These are phyloP conservation scores for Yamadazyma nakazawae DNA, from an alignment of 805 yeast genomes.

Conservation along the genomic window DNA sequence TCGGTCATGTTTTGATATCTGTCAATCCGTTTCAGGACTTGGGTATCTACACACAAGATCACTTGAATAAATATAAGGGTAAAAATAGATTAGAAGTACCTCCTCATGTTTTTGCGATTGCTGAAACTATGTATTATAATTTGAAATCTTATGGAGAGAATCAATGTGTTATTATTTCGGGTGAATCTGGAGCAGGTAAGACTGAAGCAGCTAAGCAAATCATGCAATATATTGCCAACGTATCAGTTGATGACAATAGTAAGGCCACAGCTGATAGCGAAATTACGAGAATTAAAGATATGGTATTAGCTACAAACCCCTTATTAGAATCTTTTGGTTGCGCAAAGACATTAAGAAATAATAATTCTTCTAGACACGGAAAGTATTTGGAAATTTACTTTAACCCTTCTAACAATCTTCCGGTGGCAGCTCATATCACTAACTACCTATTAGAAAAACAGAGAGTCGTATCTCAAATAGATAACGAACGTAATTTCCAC, in stretches of 20 bases:
- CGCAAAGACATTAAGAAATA: slow-evolving; percentile 86
- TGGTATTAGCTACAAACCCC: slow-evolving; percentile 97
- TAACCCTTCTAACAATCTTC: slow-evolving; percentile 69
- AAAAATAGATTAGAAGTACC: slow-evolving; percentile 94
- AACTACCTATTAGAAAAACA: slow-evolving; percentile 92
- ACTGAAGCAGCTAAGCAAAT: slow-evolving; percentile 97
- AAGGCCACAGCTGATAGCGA: slow-evolving; percentile 21
- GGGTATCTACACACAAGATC: slow-evolving; percentile 87
- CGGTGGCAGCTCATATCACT: slow-evolving; percentile 93
- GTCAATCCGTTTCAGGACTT: slow-evolving; percentile 95
- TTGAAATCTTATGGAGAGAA: slow-evolving; percentile 90
- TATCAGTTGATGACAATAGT: slow-evolving; percentile 60
- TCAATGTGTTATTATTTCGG: slow-evolving; percentile 96
- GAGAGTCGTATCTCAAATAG: slow-evolving; percentile 93
- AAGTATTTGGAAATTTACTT: slow-evolving; percentile 90
- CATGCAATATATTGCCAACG: slow-evolving; percentile 94
- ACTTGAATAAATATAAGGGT: slow-evolving; percentile 75
- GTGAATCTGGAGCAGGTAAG: slow-evolving; percentile 97
- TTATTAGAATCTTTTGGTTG: slow-evolving; percentile 88
- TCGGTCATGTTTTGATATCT: slow-evolving; percentile 91
- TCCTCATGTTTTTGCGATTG: slow-evolving; percentile 97
- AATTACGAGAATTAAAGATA: slow-evolving; percentile 86
- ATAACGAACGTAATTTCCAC: slow-evolving; percentile 92
- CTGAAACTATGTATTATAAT: slow-evolving; percentile 94
- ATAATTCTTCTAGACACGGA: slow-evolving; percentile 90